Conservation (phyloP, 1,139 yeast genomes). For the Zygosaccharomyces pseudobailii region DNA sequence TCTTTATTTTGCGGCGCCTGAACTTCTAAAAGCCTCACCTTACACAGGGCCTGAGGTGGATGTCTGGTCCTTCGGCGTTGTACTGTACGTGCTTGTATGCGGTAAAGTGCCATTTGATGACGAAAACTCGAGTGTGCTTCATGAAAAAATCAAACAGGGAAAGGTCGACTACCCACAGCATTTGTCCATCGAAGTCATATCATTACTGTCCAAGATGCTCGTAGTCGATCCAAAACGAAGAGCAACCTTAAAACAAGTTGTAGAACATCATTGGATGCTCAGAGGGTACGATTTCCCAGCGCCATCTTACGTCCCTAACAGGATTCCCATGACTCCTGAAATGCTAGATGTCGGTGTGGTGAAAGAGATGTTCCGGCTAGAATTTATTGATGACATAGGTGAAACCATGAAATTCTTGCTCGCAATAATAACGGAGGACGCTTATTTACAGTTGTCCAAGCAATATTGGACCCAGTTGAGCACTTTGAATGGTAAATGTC, state of each 20-base stretch:
- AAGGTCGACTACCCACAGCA: constrained; percentile 86
- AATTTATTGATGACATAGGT: constrained; percentile 65
- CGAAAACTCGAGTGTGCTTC: constrained; percentile 85
- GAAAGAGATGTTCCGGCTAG: constrained; percentile 71
- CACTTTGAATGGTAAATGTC: constrained; percentile 12
- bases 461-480: constrained; percentile 24
- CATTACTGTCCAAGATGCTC: constrained; percentile 79
- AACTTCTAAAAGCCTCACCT: constrained; percentile 84
- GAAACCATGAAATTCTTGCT: constrained; percentile 55
- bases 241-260: constrained; percentile 73
- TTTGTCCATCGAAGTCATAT: constrained; percentile 77
- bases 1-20: constrained; percentile 97
- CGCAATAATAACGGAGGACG: constrained; percentile 56
- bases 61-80: constrained; percentile 98
- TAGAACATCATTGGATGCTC: constrained; percentile 92
- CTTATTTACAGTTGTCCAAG: constrained; percentile 47
- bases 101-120: constrained; percentile 99
- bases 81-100: constrained; percentile 86
- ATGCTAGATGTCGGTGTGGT: constrained; percentile 62
- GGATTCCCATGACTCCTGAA: constrained; percentile 69
- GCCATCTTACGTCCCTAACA: constrained; percentile 65
- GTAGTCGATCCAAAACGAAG: constrained; percentile 83
- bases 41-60: constrained; percentile 97
- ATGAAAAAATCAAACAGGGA: constrained; percentile 91
- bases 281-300: constrained; percentile 79